A percentile compares a stretch with the other conserved stretches of the same genome.
Conservation (phyloP, 192 early-diverging fungal genomes). For the Gorgonomyces haynaldii region DNA sequence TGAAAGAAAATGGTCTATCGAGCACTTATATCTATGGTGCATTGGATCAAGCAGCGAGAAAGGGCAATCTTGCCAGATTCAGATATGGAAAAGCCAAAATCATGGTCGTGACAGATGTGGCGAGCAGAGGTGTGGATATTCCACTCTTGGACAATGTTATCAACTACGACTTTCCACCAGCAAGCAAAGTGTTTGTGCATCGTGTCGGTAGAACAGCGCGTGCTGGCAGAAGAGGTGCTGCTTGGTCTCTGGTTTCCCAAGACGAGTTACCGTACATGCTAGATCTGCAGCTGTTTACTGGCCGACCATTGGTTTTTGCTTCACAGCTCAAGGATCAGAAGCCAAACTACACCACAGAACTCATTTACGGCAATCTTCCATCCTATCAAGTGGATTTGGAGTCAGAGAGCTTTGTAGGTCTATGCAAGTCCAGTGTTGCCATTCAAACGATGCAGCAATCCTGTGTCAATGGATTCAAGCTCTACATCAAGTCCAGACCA, state of each 20-base stretch:
- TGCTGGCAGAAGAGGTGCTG: slow-evolving; percentile 87
- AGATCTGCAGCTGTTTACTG: slow-evolving; percentile 87
- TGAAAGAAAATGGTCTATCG: slow-evolving; percentile 56
- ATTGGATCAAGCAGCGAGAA: slow-evolving; percentile 83
- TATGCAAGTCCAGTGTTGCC: slow-evolving; percentile 46
- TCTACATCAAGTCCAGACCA: slow-evolving; percentile 74
- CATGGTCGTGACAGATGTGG: slow-evolving; percentile 92
- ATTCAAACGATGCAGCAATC: slow-evolving; percentile 53
- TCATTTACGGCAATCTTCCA: slow-evolving; percentile 72
- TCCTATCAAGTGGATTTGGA: slow-evolving; percentile 54
- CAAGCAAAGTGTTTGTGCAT: slow-evolving; percentile 92
- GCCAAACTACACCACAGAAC: slow-evolving; percentile 53
- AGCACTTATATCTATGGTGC: slow-evolving; percentile 89
- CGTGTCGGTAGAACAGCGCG: slow-evolving; percentile 80
- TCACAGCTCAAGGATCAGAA: slow-evolving; percentile 8
- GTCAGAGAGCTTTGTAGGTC: slow-evolving; percentile 59
- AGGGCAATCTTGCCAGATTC: slow-evolving; percentile 77
- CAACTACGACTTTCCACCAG: slow-evolving; percentile 91
- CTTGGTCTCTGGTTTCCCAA: slow-evolving; percentile 71
- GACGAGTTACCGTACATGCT: slow-evolving; percentile 90
- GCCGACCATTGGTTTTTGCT: slow-evolving; percentile 55
- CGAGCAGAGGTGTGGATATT: slow-evolving; percentile 98
- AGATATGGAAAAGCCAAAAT: slow-evolving; percentile 64
- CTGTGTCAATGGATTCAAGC: slow-evolving; percentile 72
- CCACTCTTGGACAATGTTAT: slow-evolving; percentile 94